A percentile compares a stretch with the other conserved stretches of the same genome.
These are phyloP conservation scores for Isabelozyma pseudorhagii DNA, from an alignment of 805 yeast species.

Conservation along the genomic window DNA sequence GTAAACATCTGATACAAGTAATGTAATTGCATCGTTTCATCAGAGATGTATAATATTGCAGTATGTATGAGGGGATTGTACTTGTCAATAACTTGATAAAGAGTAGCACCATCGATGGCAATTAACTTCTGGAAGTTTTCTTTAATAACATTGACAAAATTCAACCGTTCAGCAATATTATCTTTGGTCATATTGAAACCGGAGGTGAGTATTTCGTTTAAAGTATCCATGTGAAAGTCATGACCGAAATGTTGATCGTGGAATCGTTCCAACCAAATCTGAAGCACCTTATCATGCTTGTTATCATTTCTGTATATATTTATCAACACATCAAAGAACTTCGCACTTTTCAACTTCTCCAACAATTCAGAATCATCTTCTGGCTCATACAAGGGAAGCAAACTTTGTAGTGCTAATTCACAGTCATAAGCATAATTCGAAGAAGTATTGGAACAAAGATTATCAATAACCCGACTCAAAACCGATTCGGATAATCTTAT, in stretches of 20 bases:
- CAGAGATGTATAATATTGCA: slow-evolving; percentile 28
- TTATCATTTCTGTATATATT: slow-evolving; percentile 54
- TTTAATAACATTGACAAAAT: slow-evolving; percentile 18
- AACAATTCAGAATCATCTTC: slow-evolving; percentile 47
- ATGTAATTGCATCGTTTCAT: slow-evolving; percentile 17
- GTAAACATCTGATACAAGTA: slow-evolving; percentile 32
- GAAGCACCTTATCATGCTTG: slow-evolving; percentile 49
- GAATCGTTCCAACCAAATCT: slow-evolving; percentile 45
- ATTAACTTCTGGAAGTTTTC: slow-evolving; percentile 21
- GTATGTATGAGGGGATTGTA: slow-evolving; percentile 39
- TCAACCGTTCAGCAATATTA: slow-evolving; percentile 18
- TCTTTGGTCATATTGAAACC: slow-evolving; percentile 12
- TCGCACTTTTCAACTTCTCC: slow-evolving; percentile 49
- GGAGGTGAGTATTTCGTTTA: slow-evolving; percentile 24
- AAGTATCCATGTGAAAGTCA: slow-evolving; percentile 4
- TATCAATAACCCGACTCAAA: slow-evolving; percentile 45
- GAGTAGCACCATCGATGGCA: slow-evolving; percentile 24
- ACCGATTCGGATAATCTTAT: slow-evolving; percentile 64
- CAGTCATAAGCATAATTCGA: slow-evolving; percentile 49
- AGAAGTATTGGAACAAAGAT: slow-evolving; percentile 44
- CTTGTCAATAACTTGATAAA: slow-evolving; percentile 34
- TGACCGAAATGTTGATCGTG: slow-evolving; percentile 4
- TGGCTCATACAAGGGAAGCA: slow-evolving; percentile 67
- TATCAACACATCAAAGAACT: slow-evolving; percentile 57
- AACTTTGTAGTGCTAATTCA: slow-evolving; percentile 71